phyloP scores from a whole-genome alignment of 495 filamentous ascomycete species.

The Darksidea phi region DNA sequence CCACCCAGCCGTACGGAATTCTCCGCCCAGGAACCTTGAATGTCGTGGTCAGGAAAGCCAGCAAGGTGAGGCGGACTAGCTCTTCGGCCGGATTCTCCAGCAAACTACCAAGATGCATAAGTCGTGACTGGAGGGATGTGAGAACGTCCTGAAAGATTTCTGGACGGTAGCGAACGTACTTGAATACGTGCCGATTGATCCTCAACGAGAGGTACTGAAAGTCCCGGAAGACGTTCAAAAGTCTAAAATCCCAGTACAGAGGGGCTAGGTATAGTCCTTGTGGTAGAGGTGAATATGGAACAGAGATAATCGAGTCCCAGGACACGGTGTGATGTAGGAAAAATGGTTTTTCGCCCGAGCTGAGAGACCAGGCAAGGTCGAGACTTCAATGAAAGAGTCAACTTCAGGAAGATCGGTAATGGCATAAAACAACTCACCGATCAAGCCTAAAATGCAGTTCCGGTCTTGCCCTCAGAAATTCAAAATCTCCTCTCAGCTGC shows the following conservation, averaged over 20 bases:
- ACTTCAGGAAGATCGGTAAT: neutral
- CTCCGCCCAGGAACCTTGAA: neutral
- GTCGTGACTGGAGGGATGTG: neutral
- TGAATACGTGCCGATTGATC: neutral
- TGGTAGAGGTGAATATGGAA: too few relatives aligned
- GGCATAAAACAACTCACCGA: neutral
- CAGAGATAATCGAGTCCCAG: too few relatives aligned
- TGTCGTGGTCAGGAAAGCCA: conserved; percentile 14
- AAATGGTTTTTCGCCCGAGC: conserved; percentile 2
- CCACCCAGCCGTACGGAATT: neutral
- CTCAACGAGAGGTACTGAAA: neutral
- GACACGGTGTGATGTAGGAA: neutral
- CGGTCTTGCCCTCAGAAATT: neutral
- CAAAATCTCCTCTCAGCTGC: neutral
- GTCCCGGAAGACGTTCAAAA: neutral
- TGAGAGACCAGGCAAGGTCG: conserved; percentile 3
- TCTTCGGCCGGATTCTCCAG: neutral
- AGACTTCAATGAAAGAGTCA: neutral
- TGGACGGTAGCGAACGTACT: neutral
- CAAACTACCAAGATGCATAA: neutral
- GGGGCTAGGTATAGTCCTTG: neutral
- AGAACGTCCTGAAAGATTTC: neutral
- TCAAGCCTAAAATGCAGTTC: conserved; percentile 14
- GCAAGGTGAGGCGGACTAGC: neutral
- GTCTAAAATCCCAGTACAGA: neutral